Evolutionary conservation across 1,284 basidiomycete genomes (phyloP).

Genomic region (Amylostereum areolatum): DNA sequence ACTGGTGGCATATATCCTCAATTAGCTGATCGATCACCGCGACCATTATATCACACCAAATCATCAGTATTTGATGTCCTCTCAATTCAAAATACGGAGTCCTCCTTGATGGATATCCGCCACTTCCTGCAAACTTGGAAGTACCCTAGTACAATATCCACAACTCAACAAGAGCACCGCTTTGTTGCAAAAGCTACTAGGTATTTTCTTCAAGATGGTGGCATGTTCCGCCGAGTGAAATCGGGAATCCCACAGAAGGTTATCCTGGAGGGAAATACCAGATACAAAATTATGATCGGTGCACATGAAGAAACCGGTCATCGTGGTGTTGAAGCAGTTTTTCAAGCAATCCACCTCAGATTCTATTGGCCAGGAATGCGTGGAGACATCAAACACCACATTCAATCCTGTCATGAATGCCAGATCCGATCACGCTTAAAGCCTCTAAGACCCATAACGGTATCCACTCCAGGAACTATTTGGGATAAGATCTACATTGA

Average conservation of each 20-base stretch:
- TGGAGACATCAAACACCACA: slow-evolving; percentile 10
- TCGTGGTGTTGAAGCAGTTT: slow-evolving; percentile 19
- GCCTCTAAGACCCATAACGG: not conserved
- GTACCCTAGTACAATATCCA: too few species aligned
- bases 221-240: slow-evolving; percentile 4
- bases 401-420: slow-evolving; percentile 5
- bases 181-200: slow-evolving; percentile 9
- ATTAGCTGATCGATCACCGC: too few species aligned
- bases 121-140: too few species aligned
- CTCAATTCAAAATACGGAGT: too few species aligned
- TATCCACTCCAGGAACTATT: not conserved
- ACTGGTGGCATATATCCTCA: too few species aligned
- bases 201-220: slow-evolving; percentile 7
- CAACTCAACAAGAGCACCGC: slow-evolving; percentile 2
- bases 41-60: too few species aligned
- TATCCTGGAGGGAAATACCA: not conserved
- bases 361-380: slow-evolving; percentile 28
- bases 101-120: too few species aligned
- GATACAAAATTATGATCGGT: not conserved
- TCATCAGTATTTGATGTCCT: too few species aligned
- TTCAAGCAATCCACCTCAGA: slow-evolving; percentile 12
- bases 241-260: slow-evolving; percentile 13
- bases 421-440: not conserved
- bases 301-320: slow-evolving; percentile 22
- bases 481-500: slow-evolving; percentile 3